Evolutionary conservation across 495 filamentous ascomycete species (phyloP).

Genomic region (Articulospora tetracladia): DNA sequence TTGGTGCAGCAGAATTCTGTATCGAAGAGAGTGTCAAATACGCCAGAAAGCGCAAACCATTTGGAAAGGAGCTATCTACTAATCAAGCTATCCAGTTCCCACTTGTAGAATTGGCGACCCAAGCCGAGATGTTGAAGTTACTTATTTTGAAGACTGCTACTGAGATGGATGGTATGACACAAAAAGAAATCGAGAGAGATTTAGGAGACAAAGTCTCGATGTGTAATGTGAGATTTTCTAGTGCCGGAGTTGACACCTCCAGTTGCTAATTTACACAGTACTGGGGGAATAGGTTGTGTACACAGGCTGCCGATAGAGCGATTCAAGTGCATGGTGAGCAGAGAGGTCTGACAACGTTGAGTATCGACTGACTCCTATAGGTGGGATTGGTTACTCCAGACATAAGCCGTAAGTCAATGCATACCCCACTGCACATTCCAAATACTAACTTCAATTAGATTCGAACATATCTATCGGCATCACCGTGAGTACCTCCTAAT

Average conservation of each 20-base stretch:
- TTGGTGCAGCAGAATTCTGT: constrained; percentile 53
- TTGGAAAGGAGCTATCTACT: constrained; percentile 48
- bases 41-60: constrained; percentile 46
- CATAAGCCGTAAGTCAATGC: constrained; percentile 15
- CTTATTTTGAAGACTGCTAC: constrained; percentile 55
- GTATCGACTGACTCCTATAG: background rate
- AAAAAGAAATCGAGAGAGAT: constrained; percentile 45
- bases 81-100: constrained; percentile 62
- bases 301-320: constrained; percentile 54
- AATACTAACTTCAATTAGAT: constrained; percentile 16
- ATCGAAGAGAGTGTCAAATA: constrained; percentile 49
- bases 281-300: constrained; percentile 55
- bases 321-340: constrained; percentile 41
- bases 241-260: background rate
- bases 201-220: constrained; percentile 55
- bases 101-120: constrained; percentile 54
- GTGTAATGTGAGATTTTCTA: constrained; percentile 41
- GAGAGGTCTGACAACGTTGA: background rate
- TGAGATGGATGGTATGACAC: constrained; percentile 53
- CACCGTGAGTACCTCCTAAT: constrained; percentile 27
- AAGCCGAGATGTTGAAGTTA: constrained; percentile 55
- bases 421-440: background rate
- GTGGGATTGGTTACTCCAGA: constrained; percentile 21
- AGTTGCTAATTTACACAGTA: constrained; percentile 29
- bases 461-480: constrained; percentile 51